phyloP scores from a whole-genome alignment of 1,139 yeast species.

The Candida tropicalis region DNA sequence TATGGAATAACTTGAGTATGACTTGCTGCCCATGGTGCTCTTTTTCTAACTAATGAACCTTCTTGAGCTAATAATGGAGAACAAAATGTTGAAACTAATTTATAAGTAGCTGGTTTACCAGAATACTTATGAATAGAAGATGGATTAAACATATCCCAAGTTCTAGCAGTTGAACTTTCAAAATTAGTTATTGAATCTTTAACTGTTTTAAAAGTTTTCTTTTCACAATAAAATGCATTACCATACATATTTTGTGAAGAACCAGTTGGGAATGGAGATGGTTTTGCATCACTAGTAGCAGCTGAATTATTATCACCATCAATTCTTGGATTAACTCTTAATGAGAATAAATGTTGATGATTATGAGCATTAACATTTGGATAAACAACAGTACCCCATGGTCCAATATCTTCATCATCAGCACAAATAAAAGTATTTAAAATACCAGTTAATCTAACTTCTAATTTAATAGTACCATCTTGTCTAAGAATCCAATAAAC shows the following conservation, averaged over 20 bases:
- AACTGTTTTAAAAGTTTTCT: conserved; percentile 66
- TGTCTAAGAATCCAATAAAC: conserved; percentile 81
- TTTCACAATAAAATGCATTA: conserved; percentile 67
- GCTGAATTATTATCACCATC: conserved; percentile 81
- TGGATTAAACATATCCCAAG: conserved; percentile 83
- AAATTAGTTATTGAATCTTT: conserved; percentile 66
- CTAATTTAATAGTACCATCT: conserved; percentile 81
- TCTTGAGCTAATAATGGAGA: conserved; percentile 73
- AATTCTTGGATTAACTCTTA: conserved; percentile 77
- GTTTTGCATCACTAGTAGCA: conserved; percentile 65
- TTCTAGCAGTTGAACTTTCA: conserved; percentile 62
- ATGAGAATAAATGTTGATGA: conserved; percentile 82
- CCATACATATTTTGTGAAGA: conserved; percentile 72
- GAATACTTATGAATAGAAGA: conserved; percentile 65
- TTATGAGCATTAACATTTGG: conserved; percentile 84
- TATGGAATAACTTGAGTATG: conserved; percentile 72
- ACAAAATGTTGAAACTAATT: conserved; percentile 76
- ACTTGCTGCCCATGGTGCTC: conserved; percentile 81
- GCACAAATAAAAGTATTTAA: conserved; percentile 68
- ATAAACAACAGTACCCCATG: conserved; percentile 81
- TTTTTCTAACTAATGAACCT: conserved; percentile 73
- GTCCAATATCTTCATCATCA: conserved; percentile 66
- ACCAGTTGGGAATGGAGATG: conserved; percentile 63
- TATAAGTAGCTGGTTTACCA: conserved; percentile 74
- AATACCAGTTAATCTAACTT: conserved; percentile 78